Evolutionary conservation across 1,284 basidiomycete genomes (phyloP), one percentile per base, ranked within the genome.

Genomic region (Macrocystidia cucumis): DNA sequence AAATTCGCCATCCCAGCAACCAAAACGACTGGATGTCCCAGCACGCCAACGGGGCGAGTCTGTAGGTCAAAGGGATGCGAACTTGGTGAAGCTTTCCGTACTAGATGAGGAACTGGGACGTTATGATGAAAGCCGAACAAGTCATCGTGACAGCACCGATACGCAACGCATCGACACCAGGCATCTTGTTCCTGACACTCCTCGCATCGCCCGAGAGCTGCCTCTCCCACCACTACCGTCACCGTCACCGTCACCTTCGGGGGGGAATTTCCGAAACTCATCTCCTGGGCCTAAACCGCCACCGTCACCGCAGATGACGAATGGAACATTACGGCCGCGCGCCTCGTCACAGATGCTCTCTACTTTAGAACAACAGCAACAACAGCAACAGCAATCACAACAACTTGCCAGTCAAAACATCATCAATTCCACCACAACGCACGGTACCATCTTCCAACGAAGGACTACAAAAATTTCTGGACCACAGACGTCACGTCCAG

Each of bases 371-470:
- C n/a, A 32, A 65, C 67, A 13, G 57, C 59, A 12, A 65, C 65
- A 4, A 63, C 69, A 30, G 72, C 74, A 42, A 38, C 51, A 29
- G 44, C 54, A 14, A 49, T 36, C 29, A 52, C 54, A 5, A 46
- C 60, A 7, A 55, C n/a, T n/a, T n/a, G n/a, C n/a, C n/a, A n/a
- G n/a, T n/a, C n/a, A n/a, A n/a, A n/a, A 62, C 9, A 55, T 78
- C 39, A 78, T 82, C 45, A 81, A 76, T 48, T 48, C 69, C 7
- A 69, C 77, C 1, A 73, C 77, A 13, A 63, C 52, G 16, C 69
- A 76, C 54, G 75, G 85, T 19, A 77, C 79, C 14, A 81, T 89
- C 43, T 72, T 65, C 25, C 78, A 80, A 48, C 71, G 87, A 40
- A 65, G 85, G 40, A 65, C 59, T 33, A 82, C 59, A 27, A 84